A percentile compares a stretch with the other conserved stretches of the same genome.
phyloP scores from a whole-genome alignment of 164 flowering plant species.

The Kingdonia uniflora region DNA sequence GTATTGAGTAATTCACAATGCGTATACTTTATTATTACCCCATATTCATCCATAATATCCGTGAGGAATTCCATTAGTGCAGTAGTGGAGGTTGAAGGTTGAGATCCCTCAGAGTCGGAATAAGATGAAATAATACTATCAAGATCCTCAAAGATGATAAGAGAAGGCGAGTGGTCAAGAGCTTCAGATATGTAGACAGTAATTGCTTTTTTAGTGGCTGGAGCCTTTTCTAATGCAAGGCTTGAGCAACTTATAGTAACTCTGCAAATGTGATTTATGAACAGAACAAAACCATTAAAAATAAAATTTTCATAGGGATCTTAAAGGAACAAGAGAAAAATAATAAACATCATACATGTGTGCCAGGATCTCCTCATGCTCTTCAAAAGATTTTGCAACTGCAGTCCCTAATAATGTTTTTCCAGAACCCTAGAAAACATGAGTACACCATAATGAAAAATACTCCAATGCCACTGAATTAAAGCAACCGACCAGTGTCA shows the following conservation, averaged over 20 bases:
- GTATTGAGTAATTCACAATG: too few relatives aligned
- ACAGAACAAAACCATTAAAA: conserved; percentile 6
- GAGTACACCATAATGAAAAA: background rate
- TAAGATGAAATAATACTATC: conserved; percentile 64
- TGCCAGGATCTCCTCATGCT: conserved; percentile 46
- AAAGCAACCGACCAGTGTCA: background rate
- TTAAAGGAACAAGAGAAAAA: too few relatives aligned
- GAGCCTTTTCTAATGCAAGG: conserved; percentile 64
- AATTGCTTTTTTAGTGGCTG: conserved; percentile 44
- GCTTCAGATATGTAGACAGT: conserved; percentile 64
- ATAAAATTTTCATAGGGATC: background rate
- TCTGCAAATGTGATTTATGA: conserved; percentile 33
- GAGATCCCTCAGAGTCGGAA: conserved; percentile 62
- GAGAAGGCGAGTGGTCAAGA: conserved; percentile 74
- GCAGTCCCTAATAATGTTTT: conserved; percentile 69
- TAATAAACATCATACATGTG: conserved; percentile 53
- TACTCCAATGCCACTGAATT: too few relatives aligned
- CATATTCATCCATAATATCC: conserved; percentile 79
- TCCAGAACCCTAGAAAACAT: conserved; percentile 71
- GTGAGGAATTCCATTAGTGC: conserved; percentile 56
- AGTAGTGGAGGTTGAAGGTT: conserved; percentile 36
- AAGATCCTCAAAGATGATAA: conserved; percentile 87
- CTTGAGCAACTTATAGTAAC: conserved; percentile 56
- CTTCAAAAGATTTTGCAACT: conserved; percentile 63
- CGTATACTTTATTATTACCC: conserved; percentile 27